Base-by-base conservation (phyloP, 2,329 filamentous ascomycete species). In the Claviceps capensis region DNA sequence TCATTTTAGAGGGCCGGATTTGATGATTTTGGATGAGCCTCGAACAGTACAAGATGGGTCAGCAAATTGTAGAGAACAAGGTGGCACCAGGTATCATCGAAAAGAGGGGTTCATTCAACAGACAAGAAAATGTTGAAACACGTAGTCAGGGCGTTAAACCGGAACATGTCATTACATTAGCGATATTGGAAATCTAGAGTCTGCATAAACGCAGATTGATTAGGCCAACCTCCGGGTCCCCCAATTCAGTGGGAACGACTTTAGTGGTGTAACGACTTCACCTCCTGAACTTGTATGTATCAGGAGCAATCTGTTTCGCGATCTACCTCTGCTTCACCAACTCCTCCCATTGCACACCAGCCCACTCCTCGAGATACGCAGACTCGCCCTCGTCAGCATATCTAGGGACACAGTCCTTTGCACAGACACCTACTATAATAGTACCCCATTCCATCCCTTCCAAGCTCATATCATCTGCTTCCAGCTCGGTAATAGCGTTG, bases 391-490 rank as follows among this genome's bases (percentile, higher is more conserved):
- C 72, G 13, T 68, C 67, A 6, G 81, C 75, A 0, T 78, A 77
- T 5, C 67, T 66, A 16, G 81, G 79, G 60, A 77, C 74, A 64
- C 93, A 97, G 65, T 97, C 88, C 62, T 70, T 79, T 57, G 77
- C 80, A 66, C 93, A 98, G 7, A 94, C 88, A 0, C 82, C 89
- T 40, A 97, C 73, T 53, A 98, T 81, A 8, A 98, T 78, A 0
- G 89, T 97, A 0, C 91, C 91, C 93, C 93, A 98, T 62, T 98
- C 93, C 93, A 98, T 98, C 0, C 90, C 93, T 72, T 95, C 77
- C 19, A 84, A 62, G 41, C 78, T 79, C 59, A 82, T 66, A 52
- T 85, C 82, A 43, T 90, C 86, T 2, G 78, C 82, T 72, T 97
- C 93, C 51, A 97, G 72, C 72, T 94, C 86, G 34, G 82, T 81